Percentiles rank a stretch among this genome's conserved stretches.
Conservation (phyloP, 2,329 filamentous ascomycete species). For the Ceratocystis harringtonii region DNA sequence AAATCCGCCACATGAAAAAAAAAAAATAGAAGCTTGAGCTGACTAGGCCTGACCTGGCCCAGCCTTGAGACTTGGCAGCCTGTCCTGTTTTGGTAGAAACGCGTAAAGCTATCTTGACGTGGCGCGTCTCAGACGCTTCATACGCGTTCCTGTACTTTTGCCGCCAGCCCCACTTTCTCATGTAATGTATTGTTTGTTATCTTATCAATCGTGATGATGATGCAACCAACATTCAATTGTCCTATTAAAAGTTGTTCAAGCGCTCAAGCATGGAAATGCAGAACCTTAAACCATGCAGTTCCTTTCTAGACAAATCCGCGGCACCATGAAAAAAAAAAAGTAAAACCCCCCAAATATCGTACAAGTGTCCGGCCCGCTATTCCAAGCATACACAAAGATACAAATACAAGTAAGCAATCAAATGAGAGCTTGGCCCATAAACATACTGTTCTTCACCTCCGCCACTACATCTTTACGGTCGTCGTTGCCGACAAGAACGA, state of each 20-base stretch:
- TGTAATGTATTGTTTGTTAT: background rate
- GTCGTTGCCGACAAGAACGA: constrained; percentile 78
- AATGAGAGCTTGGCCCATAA: constrained; percentile 62
- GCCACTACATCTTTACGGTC: constrained; percentile 81
- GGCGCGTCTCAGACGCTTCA: background rate
- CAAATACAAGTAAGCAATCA: constrained; percentile 25
- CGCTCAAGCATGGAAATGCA: too few species aligned
- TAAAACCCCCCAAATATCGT: background rate
- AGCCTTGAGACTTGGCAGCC: background rate
- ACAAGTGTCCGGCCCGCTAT: background rate
- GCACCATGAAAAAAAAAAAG: background rate
- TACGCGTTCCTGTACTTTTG: background rate
- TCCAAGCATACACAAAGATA: background rate
- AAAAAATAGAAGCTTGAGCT: background rate
- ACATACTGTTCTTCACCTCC: constrained; percentile 85
- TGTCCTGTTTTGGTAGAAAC: constrained; percentile 10
- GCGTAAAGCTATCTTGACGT: constrained; percentile 12
- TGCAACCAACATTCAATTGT: background rate
- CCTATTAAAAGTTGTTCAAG: too few species aligned
- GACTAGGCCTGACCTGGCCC: too few species aligned
- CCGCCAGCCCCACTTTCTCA: background rate
- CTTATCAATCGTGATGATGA: background rate
- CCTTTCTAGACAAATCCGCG: too few species aligned
- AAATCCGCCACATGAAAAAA: background rate
- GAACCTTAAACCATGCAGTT: too few species aligned